These are phyloP conservation scores for Xylariaceae sp. DNA, from an alignment of 2,329 filamentous ascomycete species.

Conservation along the genomic window DNA sequence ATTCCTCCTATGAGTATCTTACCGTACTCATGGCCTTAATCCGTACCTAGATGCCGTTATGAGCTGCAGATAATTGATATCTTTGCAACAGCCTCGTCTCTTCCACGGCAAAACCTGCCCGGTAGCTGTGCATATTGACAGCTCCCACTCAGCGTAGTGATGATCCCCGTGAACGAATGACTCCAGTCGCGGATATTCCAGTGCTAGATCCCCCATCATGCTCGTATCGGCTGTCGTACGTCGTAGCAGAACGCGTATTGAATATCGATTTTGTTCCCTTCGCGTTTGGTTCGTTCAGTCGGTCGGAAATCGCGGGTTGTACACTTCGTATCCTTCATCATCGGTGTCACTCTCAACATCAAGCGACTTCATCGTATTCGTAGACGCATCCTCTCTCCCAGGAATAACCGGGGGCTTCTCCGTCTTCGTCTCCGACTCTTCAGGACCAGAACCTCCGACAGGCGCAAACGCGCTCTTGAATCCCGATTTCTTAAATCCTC, in stretches of 20 bases:
- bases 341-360: slow-evolving; percentile 58
- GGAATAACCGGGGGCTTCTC: slow-evolving; percentile 28
- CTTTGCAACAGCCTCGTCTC: background rate
- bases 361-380: slow-evolving; percentile 23
- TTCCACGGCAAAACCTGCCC: background rate
- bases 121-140: background rate
- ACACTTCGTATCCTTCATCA: slow-evolving; percentile 66
- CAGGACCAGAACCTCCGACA: slow-evolving; percentile 41
- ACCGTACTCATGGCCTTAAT: background rate
- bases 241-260: background rate
- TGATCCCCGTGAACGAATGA: background rate
- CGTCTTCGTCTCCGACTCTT: slow-evolving; percentile 38
- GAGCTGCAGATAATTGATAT: background rate
- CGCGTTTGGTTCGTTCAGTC: slow-evolving; percentile 39
- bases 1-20: background rate
- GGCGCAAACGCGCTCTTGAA: slow-evolving; percentile 72
- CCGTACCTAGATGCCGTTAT: background rate
- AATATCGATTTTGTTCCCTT: background rate
- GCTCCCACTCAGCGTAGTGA: background rate
- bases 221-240: background rate
- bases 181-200: background rate
- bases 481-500: slow-evolving; percentile 74
- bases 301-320: slow-evolving; percentile 56
- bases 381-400: slow-evolving; percentile 22
- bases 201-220: background rate